Evolutionary conservation across 2,329 filamentous ascomycete genomes (phyloP), one percentile per base, ranked within the genome.

Genomic region (Clarireedia monteithiana): DNA sequence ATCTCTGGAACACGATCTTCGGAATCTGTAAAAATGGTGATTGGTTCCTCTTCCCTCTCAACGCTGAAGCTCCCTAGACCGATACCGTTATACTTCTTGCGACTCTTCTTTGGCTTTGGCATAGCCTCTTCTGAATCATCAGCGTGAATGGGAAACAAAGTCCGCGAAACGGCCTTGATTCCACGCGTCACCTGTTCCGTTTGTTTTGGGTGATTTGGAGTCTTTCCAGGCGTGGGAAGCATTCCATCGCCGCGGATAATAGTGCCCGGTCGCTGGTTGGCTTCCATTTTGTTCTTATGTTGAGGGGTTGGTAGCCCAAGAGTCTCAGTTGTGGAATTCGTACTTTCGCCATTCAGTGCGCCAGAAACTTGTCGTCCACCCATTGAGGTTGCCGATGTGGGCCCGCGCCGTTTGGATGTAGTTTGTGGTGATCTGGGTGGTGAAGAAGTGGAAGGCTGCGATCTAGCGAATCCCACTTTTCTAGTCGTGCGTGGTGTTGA

Each of bases 181-280:
- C 76, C 75, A 59, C 77, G 74, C 51, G 75, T 71, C 26, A 74
- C 74, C 66, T 79, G 64, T 74, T 62, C 73, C 17, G 74, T 75
- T 1, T 77, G 75, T 48, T 79, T 75, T 1, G 84, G 89, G 3
- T 79, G 75, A 74, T 87, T 68, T 62, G 83, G 89, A 3, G 89
- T 92, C 74, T 91, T 91, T 61, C 83, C 80, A 2, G 89, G 89
- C 3, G 89, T 92, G 15, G 86, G 87, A 47, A 91, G 80, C 79
- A 88, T 86, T 60, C 75, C 77, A 54, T 70, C 64, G 47, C 59
- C 56, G 47, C 59, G 61, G 46, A 59, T 17, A 26, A 56, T 48
- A 9, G 58, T 51, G 38, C 52, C 58, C 26, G 58, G 53, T 53
- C 55, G 55, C 23, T 63, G 57, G 47, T 60, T 55, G 51, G 57